Conservation (phyloP, 2,329 filamentous ascomycete genomes). For the Amylocarpus encephaloides region DNA sequence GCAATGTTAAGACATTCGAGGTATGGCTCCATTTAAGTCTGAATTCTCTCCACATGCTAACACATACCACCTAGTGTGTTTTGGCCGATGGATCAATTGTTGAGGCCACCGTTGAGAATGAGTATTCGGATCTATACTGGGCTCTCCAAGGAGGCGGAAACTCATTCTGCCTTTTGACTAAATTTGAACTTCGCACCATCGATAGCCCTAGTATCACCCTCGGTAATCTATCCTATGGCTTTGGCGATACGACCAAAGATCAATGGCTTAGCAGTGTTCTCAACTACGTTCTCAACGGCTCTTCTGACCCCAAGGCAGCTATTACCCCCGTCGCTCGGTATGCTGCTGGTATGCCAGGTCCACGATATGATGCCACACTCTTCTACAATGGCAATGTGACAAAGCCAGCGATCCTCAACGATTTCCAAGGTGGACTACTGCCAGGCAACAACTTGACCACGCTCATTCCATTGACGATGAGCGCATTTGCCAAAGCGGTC, state of each 20-base stretch:
- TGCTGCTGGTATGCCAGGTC: neutral
- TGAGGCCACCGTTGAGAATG: constrained; percentile 34
- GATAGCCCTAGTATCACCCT: constrained; percentile 10
- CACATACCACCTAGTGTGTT: constrained; percentile 21
- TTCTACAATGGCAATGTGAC: constrained; percentile 15
- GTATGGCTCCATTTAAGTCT: neutral
- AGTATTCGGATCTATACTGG: constrained; percentile 44
- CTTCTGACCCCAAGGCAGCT: constrained; percentile 13
- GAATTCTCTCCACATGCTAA: neutral
- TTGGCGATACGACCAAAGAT: constrained; percentile 1
- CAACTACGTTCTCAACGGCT: constrained; percentile 11
- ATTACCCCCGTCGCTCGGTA: constrained; percentile 12
- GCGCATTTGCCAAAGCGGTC: constrained; percentile 6
- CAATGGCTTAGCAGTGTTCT: constrained; percentile 9
- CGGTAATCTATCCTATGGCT: constrained; percentile 3
- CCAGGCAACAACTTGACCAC: constrained; percentile 8
- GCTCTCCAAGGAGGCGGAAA: constrained; percentile 50
- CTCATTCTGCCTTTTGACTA: constrained; percentile 48
- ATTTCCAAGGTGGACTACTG: constrained; percentile 16
- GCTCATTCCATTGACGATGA: constrained; percentile 9
- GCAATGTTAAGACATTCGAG: constrained; percentile 18
- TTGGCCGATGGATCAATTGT: constrained; percentile 43
- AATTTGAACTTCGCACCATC: constrained; percentile 32
- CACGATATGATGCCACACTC: constrained; percentile 9
- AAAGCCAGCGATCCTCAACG: constrained; percentile 9